Evolutionary conservation across 148 eudicot species (phyloP), one percentile per base, ranked within the genome.

Genomic region (Arbutus unedo): DNA sequence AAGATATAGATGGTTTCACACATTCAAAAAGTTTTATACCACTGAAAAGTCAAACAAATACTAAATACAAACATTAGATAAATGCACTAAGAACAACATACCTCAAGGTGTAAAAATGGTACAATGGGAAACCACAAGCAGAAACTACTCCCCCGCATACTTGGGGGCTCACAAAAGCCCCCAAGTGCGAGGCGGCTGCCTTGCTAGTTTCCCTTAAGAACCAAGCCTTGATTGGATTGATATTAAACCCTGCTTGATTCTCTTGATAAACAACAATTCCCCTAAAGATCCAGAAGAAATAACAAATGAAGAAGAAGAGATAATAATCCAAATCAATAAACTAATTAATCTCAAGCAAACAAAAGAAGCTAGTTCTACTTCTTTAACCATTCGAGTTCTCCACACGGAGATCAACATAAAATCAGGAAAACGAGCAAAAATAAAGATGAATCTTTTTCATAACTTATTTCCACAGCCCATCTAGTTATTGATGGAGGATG

Each of bases 401-500:
- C 44, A 6, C 16, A 66, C 25, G 71, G 79, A 74, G 75, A 73
- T 45, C 48, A 72, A 25, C 50, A 62, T 51, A 59, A 59, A 74
- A 56, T 15, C 6, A 3, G 80, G 31, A 7, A 19, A 78, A 48
- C 19, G 19, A 19, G 59, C n/a, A 57, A 31, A 31, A 57, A 41
- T 47, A 50, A 14, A 79, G 10, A 49, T 75, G 79, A 74, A 79
- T 71, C 85, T 83, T 54, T 16, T 77, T 55, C 5, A 76, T 19
- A 25, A 25, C 44, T 66, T 66, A 66, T 66, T 66, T 66, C 18
- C 68, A 8, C 68, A 66, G 16, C 71, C 44, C 71, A 31, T 66
- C 71, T 66, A 13, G 16, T 66, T 23, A 11, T 64, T 9, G 70
- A 64, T 64, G 70, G 70, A 59, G 16, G 70, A 9, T 14, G 41